Evolutionary conservation across 2,329 filamentous ascomycete genomes (phyloP).

Genomic region (Esteya vermicola): DNA sequence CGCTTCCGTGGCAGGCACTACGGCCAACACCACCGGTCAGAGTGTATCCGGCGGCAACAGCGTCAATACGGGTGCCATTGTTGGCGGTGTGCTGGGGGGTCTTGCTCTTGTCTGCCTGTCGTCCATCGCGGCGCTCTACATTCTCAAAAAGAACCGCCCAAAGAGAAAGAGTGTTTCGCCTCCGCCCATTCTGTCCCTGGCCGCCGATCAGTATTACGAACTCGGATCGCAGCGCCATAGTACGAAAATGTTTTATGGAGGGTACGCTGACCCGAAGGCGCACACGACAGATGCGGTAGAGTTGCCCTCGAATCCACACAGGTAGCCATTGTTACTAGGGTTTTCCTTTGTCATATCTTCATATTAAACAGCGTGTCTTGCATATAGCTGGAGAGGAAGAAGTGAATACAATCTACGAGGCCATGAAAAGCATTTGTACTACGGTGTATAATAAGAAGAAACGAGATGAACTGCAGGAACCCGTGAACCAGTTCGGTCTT

Average conservation of each 20-base stretch:
- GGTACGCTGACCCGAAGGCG: not conserved
- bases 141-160: constrained; percentile 8
- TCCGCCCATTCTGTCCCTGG: not conserved
- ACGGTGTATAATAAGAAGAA: no score
- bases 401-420: no score
- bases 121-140: constrained; percentile 9
- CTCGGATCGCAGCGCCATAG: no score
- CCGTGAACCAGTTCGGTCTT: no score
- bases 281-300: not conserved
- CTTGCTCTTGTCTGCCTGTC: constrained; percentile 19
- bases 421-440: no score
- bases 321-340: not conserved
- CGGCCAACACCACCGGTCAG: not conserved
- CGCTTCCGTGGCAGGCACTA: not conserved
- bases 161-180: not conserved
- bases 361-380: no score
- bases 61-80: constrained; percentile 21
- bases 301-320: not conserved
- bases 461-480: no score
- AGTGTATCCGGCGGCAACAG: constrained; percentile 12
- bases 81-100: constrained; percentile 10
- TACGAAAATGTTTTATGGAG: no score
- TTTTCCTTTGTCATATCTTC: no score
- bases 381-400: no score
- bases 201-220: not conserved